Evolutionary conservation across 331 rosid species (phyloP).

Genomic region (Acacia concinna): DNA sequence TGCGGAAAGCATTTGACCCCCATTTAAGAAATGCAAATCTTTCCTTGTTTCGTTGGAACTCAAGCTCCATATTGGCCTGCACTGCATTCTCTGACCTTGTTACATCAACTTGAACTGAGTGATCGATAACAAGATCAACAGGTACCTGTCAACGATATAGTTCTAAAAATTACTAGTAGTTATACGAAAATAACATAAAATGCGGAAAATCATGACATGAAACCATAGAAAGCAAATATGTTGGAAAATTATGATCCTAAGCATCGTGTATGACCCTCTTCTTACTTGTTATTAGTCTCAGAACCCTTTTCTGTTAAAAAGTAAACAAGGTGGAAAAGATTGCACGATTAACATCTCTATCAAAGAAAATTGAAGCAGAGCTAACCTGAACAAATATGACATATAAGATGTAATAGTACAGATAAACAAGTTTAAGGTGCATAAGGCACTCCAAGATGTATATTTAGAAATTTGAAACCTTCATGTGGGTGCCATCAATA

Average conservation of each 20-base stretch:
- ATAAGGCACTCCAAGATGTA: neutral
- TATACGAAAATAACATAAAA: constrained; percentile 8
- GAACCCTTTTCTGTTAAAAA: neutral
- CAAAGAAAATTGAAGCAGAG: neutral
- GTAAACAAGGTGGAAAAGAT: neutral
- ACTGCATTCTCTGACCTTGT: constrained; percentile 94
- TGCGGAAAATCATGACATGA: neutral
- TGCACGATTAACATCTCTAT: neutral
- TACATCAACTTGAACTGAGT: constrained; percentile 98
- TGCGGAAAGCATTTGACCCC: constrained; percentile 93
- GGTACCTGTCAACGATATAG: constrained; percentile 64
- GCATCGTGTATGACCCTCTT: neutral
- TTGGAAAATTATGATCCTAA: constrained; percentile 7
- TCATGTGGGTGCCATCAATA: neutral
- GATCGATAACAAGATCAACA: constrained; percentile 96
- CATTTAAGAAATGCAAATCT: constrained; percentile 97
- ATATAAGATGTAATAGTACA: neutral
- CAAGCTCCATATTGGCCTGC: constrained; percentile 96
- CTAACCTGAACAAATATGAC: neutral
- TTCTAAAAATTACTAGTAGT: constrained; percentile 9
- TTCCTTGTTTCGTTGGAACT: constrained; percentile 88
- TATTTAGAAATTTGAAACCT: constrained; percentile 8
- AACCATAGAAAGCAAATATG: neutral
- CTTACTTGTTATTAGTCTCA: neutral
- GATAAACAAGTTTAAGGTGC: neutral